Base-by-base conservation (phyloP, 2,329 filamentous ascomycete species). In the Byssochlamys sp. region DNA sequence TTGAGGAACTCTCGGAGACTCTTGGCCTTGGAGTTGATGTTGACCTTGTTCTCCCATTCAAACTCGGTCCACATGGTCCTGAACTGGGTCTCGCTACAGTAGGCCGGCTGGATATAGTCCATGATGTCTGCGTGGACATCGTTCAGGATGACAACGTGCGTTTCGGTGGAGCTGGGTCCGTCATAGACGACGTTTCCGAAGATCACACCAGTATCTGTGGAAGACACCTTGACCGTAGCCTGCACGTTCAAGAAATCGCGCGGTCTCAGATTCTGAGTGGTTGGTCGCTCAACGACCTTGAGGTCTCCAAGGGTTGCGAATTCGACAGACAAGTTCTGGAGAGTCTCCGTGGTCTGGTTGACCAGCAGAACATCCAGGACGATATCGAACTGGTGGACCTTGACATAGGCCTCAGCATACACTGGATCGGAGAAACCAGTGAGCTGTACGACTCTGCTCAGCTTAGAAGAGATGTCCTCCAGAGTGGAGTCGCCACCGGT, bases 21-120 rank as follows among this genome's bases (percentile, higher is more conserved):
- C 79, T 92, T 95, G 64, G 90, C 90, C 81, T 96, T 97, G 62
- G 90, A 95, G 77, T 96, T 96, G 78, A 99, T 97, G 78, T 99
- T 99, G 75, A 99, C 92, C 83, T 99, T 99, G 79, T 99, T 99
- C 81, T 99, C 94, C 94, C 94, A 99, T 73, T 99, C 94, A 65
- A 99, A 99, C 72, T 99, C 94, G 39, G 94, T 99, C 94, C 94
- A 99, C 94, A 99, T 99, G n/a, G 90, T 95, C 59, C 94, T 85
- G 86, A 99, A 99, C 69, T 97, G 91, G 10, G 92, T 96, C 80
- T 99, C 94, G 3, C 90, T 94, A 80, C 94, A 99, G 14, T 91
- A 87, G 5, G 92, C 92, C 1, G 94, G 94, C 72, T 97, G 92
- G 68, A 99, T 99, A 78, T 99, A 99, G 77, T 99, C 94, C 94